Conservation (phyloP, 257 asterid species). For the Ocimum tenuiflorum region DNA sequence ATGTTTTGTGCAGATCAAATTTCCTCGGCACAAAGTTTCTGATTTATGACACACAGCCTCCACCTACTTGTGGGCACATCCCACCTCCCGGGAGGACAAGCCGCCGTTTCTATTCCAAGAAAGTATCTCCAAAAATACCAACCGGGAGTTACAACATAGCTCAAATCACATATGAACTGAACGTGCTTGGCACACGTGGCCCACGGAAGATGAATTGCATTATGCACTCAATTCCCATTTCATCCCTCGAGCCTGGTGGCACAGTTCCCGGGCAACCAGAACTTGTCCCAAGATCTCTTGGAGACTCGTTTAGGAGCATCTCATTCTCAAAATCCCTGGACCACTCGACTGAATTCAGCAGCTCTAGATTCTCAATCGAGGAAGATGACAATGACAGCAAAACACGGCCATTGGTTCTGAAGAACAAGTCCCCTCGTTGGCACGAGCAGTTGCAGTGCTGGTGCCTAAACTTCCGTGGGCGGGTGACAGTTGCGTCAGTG, state of each 20-base stretch:
- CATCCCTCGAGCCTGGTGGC: constrained; percentile 52
- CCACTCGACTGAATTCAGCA: constrained; percentile 51
- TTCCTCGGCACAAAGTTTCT: constrained; percentile 53
- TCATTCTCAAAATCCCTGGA: constrained; percentile 40
- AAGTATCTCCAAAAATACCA: constrained; percentile 65
- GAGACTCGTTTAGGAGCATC: constrained; percentile 56
- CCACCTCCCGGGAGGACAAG: constrained; percentile 42
- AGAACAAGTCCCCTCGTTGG: constrained; percentile 66
- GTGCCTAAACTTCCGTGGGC: constrained; percentile 65
- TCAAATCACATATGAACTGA: constrained; percentile 55
- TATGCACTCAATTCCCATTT: constrained; percentile 54
- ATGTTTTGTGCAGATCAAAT: constrained; percentile 42
- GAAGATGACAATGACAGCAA: constrained; percentile 26
- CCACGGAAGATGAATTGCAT: constrained; percentile 57
- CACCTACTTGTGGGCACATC: constrained; percentile 32
- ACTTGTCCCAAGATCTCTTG: constrained; percentile 46
- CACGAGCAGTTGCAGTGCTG: constrained; percentile 67
- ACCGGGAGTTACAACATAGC: constrained; percentile 52
- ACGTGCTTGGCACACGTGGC: constrained; percentile 64
- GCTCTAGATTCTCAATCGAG: constrained; percentile 42
- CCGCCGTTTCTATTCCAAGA: constrained; percentile 48
- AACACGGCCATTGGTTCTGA: constrained; percentile 48
- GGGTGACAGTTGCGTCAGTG: constrained; percentile 63
- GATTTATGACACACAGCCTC: constrained; percentile 60
- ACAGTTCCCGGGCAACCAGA: constrained; percentile 52